Conservation (phyloP, 1,139 yeast genomes). For the Candida tetrigidarum region DNA sequence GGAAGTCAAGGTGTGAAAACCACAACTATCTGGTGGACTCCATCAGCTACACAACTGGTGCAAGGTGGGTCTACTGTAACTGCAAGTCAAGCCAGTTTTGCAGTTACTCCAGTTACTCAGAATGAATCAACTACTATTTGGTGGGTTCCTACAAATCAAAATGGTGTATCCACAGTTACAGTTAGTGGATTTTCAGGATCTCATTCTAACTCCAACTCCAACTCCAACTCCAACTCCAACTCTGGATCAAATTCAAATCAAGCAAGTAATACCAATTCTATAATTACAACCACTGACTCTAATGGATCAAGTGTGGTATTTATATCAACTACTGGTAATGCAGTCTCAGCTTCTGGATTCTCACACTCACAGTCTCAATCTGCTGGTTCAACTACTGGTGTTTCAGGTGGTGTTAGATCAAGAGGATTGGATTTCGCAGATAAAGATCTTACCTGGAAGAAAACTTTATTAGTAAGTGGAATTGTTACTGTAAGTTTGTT, state of each 20-base stretch:
- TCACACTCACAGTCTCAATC: not conserved
- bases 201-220: not conserved
- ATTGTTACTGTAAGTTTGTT: slow-evolving; percentile 23
- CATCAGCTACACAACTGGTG: not conserved
- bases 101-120: slow-evolving; percentile 6
- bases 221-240: not conserved
- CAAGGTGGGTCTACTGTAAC: not conserved
- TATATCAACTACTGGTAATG: slow-evolving; percentile 19
- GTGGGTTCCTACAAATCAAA: slow-evolving; percentile 20
- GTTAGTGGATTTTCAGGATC: slow-evolving; percentile 10
- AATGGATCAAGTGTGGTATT: slow-evolving; percentile 34
- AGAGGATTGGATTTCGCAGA: slow-evolving; percentile 10
- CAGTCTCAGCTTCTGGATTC: not conserved
- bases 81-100: slow-evolving; percentile 5
- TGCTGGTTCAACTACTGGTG: slow-evolving; percentile 6
- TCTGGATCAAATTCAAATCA: not conserved
- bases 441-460: slow-evolving; percentile 23
- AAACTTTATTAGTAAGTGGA: slow-evolving; percentile 21
- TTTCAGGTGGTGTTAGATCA: slow-evolving; percentile 17
- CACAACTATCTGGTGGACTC: slow-evolving; percentile 6
- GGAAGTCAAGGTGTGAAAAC: not conserved
- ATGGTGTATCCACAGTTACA: slow-evolving; percentile 12
- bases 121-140: slow-evolving; percentile 13
- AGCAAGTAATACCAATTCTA: not conserved
- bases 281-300: not conserved